Base-by-base conservation (phyloP, 495 filamentous ascomycete species). In the Penicillium parvum region DNA sequence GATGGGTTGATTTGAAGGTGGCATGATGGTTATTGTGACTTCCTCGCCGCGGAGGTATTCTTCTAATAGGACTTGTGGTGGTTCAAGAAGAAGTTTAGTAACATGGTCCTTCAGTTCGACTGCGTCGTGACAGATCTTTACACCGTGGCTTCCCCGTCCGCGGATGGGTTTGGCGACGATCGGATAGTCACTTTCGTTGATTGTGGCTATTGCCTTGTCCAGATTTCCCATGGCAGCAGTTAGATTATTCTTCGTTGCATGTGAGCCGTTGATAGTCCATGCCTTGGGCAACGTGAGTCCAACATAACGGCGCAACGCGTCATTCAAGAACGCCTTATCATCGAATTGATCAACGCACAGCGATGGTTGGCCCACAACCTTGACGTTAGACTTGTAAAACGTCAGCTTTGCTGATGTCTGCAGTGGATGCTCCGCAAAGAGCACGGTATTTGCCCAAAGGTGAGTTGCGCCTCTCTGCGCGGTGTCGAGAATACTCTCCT, bases 31-130 rank as follows among this genome's bases (percentile, higher is more conserved):
- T 12, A 70, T 54, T 1, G 66, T 70, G 3, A 50, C 59, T 32
- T 70, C 66, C 47, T 70, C 58, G 1, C 64, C 63, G n/a, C 40
- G 30, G 1, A 68, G 48, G 26, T 57, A 70, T 39, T 70, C 52
- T 29, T 68, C 64, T 7, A 65, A 16, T 30, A 66, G 49, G 1
- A 63, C 56, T 7, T 42, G 27, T 1, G 56, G 46, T 2, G 53
- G 61, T 28, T 64, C 62, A 14, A 46, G 18, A 11, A 65, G 46
- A 2, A 68, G 38, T 1, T 6, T 18, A 8, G 33, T 14, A 2
- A 59, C 37, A 47, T 68, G 63, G 7, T 34, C 27, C 7, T 29
- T n/a, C 5, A 66, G 30, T 8, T 54, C 57, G n/a, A 19, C 18
- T 7, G 34, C 12, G 12, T 39, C 39, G 4, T 37, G 22, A 34